These are phyloP conservation scores for Globisporangium recalcitrans DNA, from an alignment of 352 stramenopile species.

Conservation along the genomic window DNA sequence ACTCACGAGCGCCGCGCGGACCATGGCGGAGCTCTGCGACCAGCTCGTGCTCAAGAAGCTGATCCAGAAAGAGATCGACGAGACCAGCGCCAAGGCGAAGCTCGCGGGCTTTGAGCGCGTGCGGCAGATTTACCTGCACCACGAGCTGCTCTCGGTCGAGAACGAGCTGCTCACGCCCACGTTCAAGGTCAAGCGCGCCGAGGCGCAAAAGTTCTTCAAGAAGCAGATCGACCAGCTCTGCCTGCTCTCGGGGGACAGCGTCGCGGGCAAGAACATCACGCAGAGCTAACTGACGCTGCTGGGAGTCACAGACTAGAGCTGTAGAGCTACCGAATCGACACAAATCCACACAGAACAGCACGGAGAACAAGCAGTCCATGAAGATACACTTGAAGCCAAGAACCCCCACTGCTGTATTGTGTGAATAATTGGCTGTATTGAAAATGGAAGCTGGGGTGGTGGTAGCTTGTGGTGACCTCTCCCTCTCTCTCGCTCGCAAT, in stretches of 20 bases:
- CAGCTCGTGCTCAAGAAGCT: constrained; percentile 34
- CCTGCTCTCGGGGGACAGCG: constrained; percentile 44
- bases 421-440: constrained; percentile 11
- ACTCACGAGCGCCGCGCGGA: constrained; percentile 13
- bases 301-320: no score
- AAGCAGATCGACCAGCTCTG: constrained; percentile 71
- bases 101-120: constrained; percentile 93
- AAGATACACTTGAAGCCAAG: neutral
- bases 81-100: constrained; percentile 41
- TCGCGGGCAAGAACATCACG: constrained; percentile 33
- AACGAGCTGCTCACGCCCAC: constrained; percentile 96
- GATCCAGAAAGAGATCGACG: constrained; percentile 49
- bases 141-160: constrained; percentile 89
- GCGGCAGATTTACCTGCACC: constrained; percentile 88
- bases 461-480: neutral
- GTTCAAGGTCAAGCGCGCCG: constrained; percentile 93
- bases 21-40: constrained; percentile 50
- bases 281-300: no score
- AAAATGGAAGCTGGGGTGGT: neutral
- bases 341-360: neutral
- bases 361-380: neutral
- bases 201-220: constrained; percentile 58
- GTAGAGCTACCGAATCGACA: neutral
- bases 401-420: neutral
- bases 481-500: neutral